Base-by-base conservation (phyloP, 2,329 filamentous ascomycete genomes). In the Zymoseptoria tritici region DNA sequence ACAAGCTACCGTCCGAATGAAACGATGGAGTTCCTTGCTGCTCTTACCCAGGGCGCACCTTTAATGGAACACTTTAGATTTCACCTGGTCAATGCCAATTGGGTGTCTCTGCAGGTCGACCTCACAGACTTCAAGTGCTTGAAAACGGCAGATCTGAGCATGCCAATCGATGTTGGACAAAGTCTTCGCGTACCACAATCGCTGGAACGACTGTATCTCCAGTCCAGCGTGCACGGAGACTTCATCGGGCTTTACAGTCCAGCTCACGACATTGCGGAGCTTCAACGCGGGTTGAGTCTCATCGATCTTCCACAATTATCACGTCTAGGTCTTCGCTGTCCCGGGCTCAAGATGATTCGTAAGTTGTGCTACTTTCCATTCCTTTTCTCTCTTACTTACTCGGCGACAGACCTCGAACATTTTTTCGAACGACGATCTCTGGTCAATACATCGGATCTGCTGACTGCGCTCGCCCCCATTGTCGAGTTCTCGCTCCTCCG, bases 121-220 rank as follows among this genome's bases (percentile, higher is more conserved):
- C 13, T 64, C 3, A 53, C 52, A 16, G 49, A 59, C n/a, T 60
- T 49, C 24, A 49, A 53, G 3, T 52, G 24, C 0, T 51, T 65
- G 5, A 49, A 57, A 53, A 4, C 53, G 13, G 24, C 63, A 13
- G 20, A 60, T n/a, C 19, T 65, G 9, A 51, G 57, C 21, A 13
- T 62, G n/a, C 24, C 19, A 3, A 42, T 59, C 11, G 20, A 20
- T 4, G 9, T 22, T 1, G 36, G 54, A 9, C 24, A 54, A 13
- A 49, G 55, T 36, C 24, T 62, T 13, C 19, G 22, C 49, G 46
- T 65, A 9, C 63, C 63, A 19, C 22, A 54, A 11, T 57, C 59
- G 1, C 31, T 63, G 2, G 36, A 46, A 22, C 29, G 9, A n/a
- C 26, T 53, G 22, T n/a, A 53, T 24, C 52, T 53, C 22, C 11